A percentile compares a stretch with the other conserved stretches of the same genome.
Conservation (phyloP, 148 eudicot genomes). For the Camellia granthamiana region DNA sequence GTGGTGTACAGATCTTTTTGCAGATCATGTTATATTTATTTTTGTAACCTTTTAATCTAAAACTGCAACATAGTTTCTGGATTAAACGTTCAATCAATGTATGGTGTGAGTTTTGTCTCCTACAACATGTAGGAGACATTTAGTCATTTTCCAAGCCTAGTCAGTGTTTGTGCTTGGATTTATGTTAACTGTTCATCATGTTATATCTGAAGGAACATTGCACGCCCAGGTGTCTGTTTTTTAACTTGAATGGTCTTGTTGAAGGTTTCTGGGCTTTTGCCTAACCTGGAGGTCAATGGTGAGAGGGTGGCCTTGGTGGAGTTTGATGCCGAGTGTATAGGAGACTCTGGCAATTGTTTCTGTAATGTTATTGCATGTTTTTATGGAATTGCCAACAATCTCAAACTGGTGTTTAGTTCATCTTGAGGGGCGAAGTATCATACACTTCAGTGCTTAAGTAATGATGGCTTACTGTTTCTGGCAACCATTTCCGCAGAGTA, state of each 20-base stretch:
- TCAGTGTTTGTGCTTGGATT: conserved; percentile 19
- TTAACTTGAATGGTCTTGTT: conserved; percentile 91
- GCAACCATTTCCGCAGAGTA: conserved; percentile 97
- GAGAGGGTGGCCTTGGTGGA: conserved; percentile 94
- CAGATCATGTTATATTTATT: not conserved
- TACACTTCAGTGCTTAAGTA: conserved; percentile 71
- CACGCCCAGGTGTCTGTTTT: conserved; percentile 44
- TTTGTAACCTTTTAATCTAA: not conserved
- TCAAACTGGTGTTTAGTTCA: conserved; percentile 97
- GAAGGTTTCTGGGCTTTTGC: conserved; percentile 99
- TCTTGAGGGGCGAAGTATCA: conserved; percentile 82
- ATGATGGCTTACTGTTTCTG: conserved; percentile 98
- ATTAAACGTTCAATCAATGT: not conserved
- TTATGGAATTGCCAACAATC: conserved; percentile 85
- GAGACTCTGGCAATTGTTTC: conserved; percentile 95
- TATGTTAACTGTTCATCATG: conserved; percentile 18
- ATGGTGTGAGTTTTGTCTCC: not conserved
- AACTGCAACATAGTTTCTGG: not conserved
- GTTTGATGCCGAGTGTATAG: conserved; percentile 78
- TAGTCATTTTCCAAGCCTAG: conserved; percentile 8
- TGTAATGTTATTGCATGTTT: conserved; percentile 81
- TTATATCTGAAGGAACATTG: conserved; percentile 44
- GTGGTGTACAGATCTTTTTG: not conserved
- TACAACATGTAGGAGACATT: conserved; percentile 5
- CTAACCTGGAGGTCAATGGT: conserved; percentile 91